Evolutionary conservation across 352 stramenopile species (phyloP), one percentile per base, ranked within the genome.

Genomic region (Phytophthora sansomeana): DNA sequence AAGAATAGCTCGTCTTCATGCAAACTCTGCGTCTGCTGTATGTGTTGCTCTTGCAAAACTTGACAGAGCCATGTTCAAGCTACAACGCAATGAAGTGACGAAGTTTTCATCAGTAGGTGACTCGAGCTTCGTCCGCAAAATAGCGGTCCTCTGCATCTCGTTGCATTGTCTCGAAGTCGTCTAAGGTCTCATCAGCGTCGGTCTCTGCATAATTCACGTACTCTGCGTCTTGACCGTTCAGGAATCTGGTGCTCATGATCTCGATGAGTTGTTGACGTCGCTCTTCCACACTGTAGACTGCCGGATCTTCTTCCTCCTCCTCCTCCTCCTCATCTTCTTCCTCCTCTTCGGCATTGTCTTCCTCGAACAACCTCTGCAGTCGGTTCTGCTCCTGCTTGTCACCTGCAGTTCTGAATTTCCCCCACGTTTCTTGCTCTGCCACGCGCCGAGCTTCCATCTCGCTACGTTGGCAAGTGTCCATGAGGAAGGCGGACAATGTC

Each of bases 81-180:
- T 28, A n/a, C 10, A 21, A 14, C n/a, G 21, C 21, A 24, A 24
- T 24, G 21, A 28, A 28, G 13, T 26, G 17, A 47, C 17, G 39
- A 46, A 8, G 38, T 29, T 16, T 46, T 39, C 17, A 26, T 46
- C n/a, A 46, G 39, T 19, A 2, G 9, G 17, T 24, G 41, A 29
- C 41, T 14, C 38, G 9, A 44, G 10, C 19, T 32, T 73, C 70
- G 21, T 77, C 72, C 5, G 61, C 60, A 64, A 96, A 96, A 49
- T 94, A 96, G 26, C 70, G 69, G 28, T 96, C 86, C 73, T 96
- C 80, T 6, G 85, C 85, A 69, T 96, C 88, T 42, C 80, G 88
- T 57, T 93, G 71, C 49, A 91, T 85, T 63, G 84, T 69, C 5
- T 79, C 74, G 35, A 84, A 67, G 69, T 93, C 81, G 39, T 95